Conservation (phyloP, 2,329 filamentous ascomycete species). For the Cladosporium phlei region DNA sequence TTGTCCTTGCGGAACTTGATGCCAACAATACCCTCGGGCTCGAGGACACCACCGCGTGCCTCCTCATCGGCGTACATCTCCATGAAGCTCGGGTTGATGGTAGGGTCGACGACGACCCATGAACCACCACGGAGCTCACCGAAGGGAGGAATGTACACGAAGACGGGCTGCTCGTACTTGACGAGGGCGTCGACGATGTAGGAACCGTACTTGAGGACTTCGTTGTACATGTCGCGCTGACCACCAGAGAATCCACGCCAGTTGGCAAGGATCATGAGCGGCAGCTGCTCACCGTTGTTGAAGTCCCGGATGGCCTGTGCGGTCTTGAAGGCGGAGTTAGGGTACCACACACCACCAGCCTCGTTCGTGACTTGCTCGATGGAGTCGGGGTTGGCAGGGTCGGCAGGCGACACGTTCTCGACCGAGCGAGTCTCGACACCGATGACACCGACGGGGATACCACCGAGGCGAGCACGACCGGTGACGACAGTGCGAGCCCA, state of each 20-base stretch:
- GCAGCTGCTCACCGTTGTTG: conserved; percentile 97
- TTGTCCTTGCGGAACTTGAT: conserved; percentile 99
- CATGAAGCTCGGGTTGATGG: conserved; percentile 94
- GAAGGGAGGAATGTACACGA: conserved; percentile 96
- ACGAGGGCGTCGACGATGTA: conserved; percentile 98
- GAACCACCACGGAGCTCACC: conserved; percentile 97
- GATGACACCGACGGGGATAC: conserved; percentile 98
- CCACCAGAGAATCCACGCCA: conserved; percentile 99
- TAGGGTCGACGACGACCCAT: conserved; percentile 98
- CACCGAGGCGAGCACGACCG: conserved; percentile 90
- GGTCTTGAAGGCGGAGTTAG: conserved; percentile 99
- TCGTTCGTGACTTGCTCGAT: conserved; percentile 93
- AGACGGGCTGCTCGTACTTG: conserved; percentile 97
- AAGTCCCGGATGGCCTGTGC: conserved; percentile 98
- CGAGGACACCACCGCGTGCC: conserved; percentile 90
- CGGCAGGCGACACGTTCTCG: conserved; percentile 93
- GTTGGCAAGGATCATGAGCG: conserved; percentile 98
- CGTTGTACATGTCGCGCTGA: conserved; percentile 99
- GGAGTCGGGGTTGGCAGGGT: conserved; percentile 96
- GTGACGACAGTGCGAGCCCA: conserved; percentile 97
- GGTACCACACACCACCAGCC: conserved; percentile 98
- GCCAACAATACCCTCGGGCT: conserved; percentile 95
- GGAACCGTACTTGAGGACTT: conserved; percentile 98
- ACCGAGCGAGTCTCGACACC: conserved; percentile 92
- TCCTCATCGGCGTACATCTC: conserved; percentile 99